Evolutionary conservation across 2,329 filamentous ascomycete genomes (phyloP).

Genomic region (Rosellinia necatrix): DNA sequence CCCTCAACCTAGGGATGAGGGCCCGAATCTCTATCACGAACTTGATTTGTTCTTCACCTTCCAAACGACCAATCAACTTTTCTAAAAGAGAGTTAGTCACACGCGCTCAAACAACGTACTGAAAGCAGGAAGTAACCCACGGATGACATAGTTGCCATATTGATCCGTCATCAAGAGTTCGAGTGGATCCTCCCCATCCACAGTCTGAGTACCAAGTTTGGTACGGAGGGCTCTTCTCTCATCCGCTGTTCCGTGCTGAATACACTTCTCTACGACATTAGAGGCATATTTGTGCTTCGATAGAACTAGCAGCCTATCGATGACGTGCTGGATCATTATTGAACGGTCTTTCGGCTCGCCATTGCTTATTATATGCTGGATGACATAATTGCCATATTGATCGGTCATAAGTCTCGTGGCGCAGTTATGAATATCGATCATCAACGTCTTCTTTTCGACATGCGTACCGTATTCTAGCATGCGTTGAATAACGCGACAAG

Average conservation of each 20-base stretch:
- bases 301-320: slow-evolving; percentile 70
- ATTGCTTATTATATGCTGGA: slow-evolving; percentile 85
- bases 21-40: slow-evolving; percentile 63
- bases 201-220: slow-evolving; percentile 62
- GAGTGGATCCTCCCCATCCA: slow-evolving; percentile 71
- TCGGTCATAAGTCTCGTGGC: slow-evolving; percentile 77
- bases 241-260: slow-evolving; percentile 69
- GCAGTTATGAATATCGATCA: slow-evolving; percentile 77
- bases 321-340: slow-evolving; percentile 75
- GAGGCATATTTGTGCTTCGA: slow-evolving; percentile 97
- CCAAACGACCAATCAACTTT: slow-evolving; percentile 72
- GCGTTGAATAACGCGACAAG: slow-evolving; percentile 90
- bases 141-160: slow-evolving; percentile 95
- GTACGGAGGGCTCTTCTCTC: slow-evolving; percentile 73
- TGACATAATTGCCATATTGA: slow-evolving; percentile 95
- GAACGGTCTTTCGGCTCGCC: slow-evolving; percentile 74
- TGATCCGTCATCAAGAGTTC: slow-evolving; percentile 83
- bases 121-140: slow-evolving; percentile 61
- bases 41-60: slow-evolving; percentile 61
- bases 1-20: slow-evolving; percentile 65
- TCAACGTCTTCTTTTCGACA: slow-evolving; percentile 70
- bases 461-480: slow-evolving; percentile 83
- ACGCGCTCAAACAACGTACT: background rate
- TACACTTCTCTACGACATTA: slow-evolving; percentile 95
- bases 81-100: slow-evolving; percentile 58